Evolutionary conservation across 2,329 filamentous ascomycete genomes (phyloP).

Genomic region (Helotiales sp.): DNA sequence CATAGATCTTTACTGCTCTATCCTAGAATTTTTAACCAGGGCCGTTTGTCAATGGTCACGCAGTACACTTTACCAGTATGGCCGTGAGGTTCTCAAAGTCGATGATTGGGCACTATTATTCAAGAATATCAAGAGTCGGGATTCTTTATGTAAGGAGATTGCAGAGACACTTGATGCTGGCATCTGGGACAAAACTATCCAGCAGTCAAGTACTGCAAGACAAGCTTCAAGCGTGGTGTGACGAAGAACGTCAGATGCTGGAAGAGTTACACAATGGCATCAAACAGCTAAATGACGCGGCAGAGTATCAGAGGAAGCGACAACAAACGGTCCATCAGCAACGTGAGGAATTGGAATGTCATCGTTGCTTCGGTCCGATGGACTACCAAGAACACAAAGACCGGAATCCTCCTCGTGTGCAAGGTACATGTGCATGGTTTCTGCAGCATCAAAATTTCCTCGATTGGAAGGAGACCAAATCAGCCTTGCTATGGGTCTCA

Average conservation of each 20-base stretch:
- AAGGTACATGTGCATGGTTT: slow-evolving; percentile 38
- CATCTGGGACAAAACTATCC: background rate
- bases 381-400: slow-evolving; percentile 15
- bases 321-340: background rate
- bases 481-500: slow-evolving; percentile 35
- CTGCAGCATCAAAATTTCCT: slow-evolving; percentile 35
- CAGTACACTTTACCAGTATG: background rate
- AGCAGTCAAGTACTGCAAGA: background rate
- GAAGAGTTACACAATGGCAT: background rate
- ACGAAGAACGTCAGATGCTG: background rate
- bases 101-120: background rate
- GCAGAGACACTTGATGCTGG: background rate
- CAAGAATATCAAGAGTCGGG: background rate
- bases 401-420: slow-evolving; percentile 26
- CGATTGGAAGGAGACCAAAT: slow-evolving; percentile 31
- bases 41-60: slow-evolving; percentile 3
- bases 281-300: background rate
- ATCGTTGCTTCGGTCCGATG: background rate
- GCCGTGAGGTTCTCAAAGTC: background rate
- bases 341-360: background rate
- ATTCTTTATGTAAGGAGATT: background rate
- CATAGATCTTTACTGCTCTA: background rate
- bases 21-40: background rate
- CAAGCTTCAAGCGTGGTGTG: background rate
- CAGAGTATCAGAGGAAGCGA: background rate